Evolutionary conservation across 495 filamentous ascomycete species (phyloP).

Genomic region (Neurospora hispaniola): DNA sequence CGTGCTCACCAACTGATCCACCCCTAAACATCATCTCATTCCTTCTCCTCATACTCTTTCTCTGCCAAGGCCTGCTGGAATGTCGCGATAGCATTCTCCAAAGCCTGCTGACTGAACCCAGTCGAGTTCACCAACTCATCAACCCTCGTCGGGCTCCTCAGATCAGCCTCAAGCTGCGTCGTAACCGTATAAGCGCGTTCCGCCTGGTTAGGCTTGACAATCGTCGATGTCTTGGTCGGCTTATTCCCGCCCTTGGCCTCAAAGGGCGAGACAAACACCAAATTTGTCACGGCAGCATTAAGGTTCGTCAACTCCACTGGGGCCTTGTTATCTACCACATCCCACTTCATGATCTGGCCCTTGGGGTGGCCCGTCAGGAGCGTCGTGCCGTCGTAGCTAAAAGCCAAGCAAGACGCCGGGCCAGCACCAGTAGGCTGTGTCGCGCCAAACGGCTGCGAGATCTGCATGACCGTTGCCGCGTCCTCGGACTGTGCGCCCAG

Average conservation of each 20-base stretch:
- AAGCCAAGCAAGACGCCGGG: slow-evolving; percentile 47
- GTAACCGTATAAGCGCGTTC: slow-evolving; percentile 59
- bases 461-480: slow-evolving; percentile 39
- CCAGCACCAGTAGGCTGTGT: slow-evolving; percentile 42
- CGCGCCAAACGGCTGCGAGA: slow-evolving; percentile 50
- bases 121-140: slow-evolving; percentile 27
- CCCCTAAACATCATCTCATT: neutral
- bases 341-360: slow-evolving; percentile 70
- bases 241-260: neutral
- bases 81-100: slow-evolving; percentile 18
- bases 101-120: slow-evolving; percentile 23
- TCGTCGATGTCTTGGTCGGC: slow-evolving; percentile 43
- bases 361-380: slow-evolving; percentile 72
- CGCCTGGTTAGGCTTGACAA: slow-evolving; percentile 64
- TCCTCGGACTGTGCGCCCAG: slow-evolving; percentile 46
- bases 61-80: slow-evolving; percentile 21
- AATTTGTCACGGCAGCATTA: slow-evolving; percentile 69
- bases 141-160: slow-evolving; percentile 26
- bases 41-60: neutral
- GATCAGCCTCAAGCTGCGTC: slow-evolving; percentile 45
- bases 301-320: slow-evolving; percentile 55
- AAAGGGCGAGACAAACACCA: slow-evolving; percentile 51
- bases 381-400: slow-evolving; percentile 74
- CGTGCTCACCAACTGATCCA: neutral
- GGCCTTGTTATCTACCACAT: slow-evolving; percentile 48